Base-by-base conservation (phyloP, 208 protist species). In the Crithidia fasciculata region DNA sequence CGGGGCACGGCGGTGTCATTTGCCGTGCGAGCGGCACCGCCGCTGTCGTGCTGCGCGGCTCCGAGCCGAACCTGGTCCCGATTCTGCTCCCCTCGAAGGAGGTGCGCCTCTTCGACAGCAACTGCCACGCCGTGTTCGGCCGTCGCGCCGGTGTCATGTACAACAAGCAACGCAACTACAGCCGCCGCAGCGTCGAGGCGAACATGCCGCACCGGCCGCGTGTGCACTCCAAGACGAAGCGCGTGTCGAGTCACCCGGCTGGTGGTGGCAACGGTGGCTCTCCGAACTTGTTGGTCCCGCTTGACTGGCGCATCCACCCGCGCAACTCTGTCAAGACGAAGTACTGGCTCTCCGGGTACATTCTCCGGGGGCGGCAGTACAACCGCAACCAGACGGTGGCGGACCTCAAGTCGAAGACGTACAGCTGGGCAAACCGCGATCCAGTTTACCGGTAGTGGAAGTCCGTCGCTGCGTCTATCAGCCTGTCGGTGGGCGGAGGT, bases 281-380 rank as follows among this genome's bases (percentile, higher is more conserved):
- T 13, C 73, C 90, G 8, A 95, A 96, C 81, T 74, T 97, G 57
- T 66, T 97, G 10, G 87, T 95, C n/a, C 91, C 91, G n/a, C 85
- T 97, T 6, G 91, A 97, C 74, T 96, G 93, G 91, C 89, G 91
- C 66, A 84, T 95, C 47, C 90, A 97, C 69, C 93, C 90, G 18
- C 81, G 89, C 12, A 97, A 95, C 74, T 80, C 72, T 28, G 93
- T 95, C n/a, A 95, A 95, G 78, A 89, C 91, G 40, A 97, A 97
- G 84, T 96, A 95, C 69, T 97, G 93, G 93, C 90, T 97, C 10
- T 97, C 93, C 2, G 93, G 93, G 19, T 97, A 97, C 80, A 94
- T 95, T 57, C 80, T 97, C 10, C 89, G 91, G 19, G 93, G 93
- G 13, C 75, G 93, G 39, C 91, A 96, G 78, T 96, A 97, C 80